Percentiles rank a stretch among this genome's conserved stretches.
phyloP scores from a whole-genome alignment of 2,329 filamentous ascomycete species.

The Elsinoe ampelina region DNA sequence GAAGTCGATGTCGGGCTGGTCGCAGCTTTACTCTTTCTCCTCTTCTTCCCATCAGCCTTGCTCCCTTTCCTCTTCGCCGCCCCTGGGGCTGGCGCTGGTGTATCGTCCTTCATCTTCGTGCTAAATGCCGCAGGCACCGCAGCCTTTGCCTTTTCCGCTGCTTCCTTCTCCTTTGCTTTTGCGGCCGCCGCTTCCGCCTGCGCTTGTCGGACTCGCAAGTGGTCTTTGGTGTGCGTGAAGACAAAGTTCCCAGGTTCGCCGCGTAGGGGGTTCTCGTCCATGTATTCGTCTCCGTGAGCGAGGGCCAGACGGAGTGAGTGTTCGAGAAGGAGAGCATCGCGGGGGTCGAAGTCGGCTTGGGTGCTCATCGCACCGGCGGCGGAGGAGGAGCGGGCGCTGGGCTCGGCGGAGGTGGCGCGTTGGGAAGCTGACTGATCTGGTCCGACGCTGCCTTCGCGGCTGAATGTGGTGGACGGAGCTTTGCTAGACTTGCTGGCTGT shows the following conservation, averaged over 20 bases:
- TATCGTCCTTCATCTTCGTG: conserved; percentile 11
- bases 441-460: conserved; percentile 36
- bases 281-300: conserved; percentile 50
- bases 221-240: conserved; percentile 38
- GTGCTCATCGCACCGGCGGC: not conserved
- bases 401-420: not conserved
- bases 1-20: not conserved
- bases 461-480: conserved; percentile 26
- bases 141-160: conserved; percentile 23
- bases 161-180: conserved; percentile 22
- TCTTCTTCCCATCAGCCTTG: conserved; percentile 10
- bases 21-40: conserved; percentile 7
- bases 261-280: conserved; percentile 54
- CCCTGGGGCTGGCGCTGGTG: not conserved
- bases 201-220: conserved; percentile 34
- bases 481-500: conserved; percentile 30
- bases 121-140: conserved; percentile 11
- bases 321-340: conserved; percentile 40
- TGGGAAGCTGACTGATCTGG: conserved; percentile 16
- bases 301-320: conserved; percentile 27
- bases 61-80: conserved; percentile 11
- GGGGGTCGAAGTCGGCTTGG: conserved; percentile 12
- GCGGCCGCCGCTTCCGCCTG: conserved; percentile 26
- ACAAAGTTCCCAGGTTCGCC: conserved; percentile 56
- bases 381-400: not conserved